A percentile compares a stretch with the other conserved stretches of the same genome.
Conservation (phyloP, 2,329 filamentous ascomycete species). For the Curvularia sp. region DNA sequence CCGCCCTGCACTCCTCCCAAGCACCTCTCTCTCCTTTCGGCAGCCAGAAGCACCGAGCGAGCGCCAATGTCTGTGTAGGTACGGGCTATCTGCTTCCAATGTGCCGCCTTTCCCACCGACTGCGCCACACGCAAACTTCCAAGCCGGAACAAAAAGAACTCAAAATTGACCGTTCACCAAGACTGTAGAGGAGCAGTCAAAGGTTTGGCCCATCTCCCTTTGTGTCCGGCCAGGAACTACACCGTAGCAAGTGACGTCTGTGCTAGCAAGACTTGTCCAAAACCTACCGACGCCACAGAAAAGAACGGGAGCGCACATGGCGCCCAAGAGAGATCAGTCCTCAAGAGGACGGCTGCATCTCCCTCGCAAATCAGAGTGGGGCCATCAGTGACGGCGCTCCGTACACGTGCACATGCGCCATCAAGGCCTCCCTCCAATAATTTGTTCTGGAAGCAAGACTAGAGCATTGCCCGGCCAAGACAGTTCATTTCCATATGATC, state of each 20-base stretch:
- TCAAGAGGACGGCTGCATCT: constrained; percentile 5
- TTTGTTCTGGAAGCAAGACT: background rate
- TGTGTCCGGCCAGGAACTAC: background rate
- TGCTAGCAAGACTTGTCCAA: background rate
- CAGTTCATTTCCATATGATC: background rate
- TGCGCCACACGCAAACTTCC: background rate
- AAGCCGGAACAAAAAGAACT: background rate
- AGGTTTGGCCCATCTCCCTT: background rate
- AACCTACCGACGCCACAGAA: constrained; percentile 3
- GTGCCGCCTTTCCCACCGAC: background rate
- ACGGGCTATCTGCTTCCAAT: background rate
- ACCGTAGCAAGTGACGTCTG: background rate
- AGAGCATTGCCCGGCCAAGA: background rate
- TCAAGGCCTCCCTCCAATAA: background rate
- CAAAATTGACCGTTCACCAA: background rate
- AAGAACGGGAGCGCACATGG: constrained; percentile 18
- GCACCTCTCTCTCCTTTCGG: background rate
- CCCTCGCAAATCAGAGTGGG: constrained; percentile 15
- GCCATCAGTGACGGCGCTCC: constrained; percentile 1
- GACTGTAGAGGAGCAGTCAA: background rate
- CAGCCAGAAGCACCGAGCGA: background rate
- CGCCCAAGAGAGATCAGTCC: constrained; percentile 17
- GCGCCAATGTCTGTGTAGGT: background rate
- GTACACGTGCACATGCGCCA: background rate
- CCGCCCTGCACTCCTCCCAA: background rate